Base-by-base conservation (phyloP, 495 filamentous ascomycete genomes). In the Xylaria bambusicola region DNA sequence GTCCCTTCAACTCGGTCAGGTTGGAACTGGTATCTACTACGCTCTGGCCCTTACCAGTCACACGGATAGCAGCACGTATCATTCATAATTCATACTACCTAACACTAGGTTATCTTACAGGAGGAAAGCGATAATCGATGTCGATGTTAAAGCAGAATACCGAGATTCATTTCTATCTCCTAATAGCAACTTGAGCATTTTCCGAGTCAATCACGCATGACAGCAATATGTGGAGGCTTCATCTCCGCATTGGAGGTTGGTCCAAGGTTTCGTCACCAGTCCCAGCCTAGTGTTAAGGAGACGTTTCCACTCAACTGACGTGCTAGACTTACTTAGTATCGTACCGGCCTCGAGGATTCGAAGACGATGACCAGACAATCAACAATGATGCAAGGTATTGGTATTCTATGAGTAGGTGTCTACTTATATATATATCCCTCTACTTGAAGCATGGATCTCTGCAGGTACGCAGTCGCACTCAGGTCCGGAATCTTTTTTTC, bases 221-320 rank as follows among this genome's bases (percentile, higher is more conserved):
- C 41, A 56, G 53, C 53, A 35, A n/a, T 26, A 56, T 56, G 53
- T 56, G 53, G 53, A 56, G 53, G 53, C 38, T 20, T 56, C 53
- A 56, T 56, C 53, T 56, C 53, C 53, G 41, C 53, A 56, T 23
- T 9, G 27, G 6, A 31, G 5, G 41, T 23, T 36, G n/a, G 24
- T 29, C 17, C 36, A 38, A 38, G 36, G 8, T 13, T 8, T 15
- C 3, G 15, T 38, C 36, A 15, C 36, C 36, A 13, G 36, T 13
- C 36, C 36, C 36, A 38, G 12, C 13, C 36, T 38, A 38, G 36
- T 38, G 36, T 38, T 3, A 10, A 38, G n/a, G 35, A 40, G 15
- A 41, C 10, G 38, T 42, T 54, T 24, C 52, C 52, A 54, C 52
- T 54, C 36, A 26, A 53, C 33, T 38, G 20, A 51, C 10, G 20